These are phyloP conservation scores for Tricholoma matsutake DNA, from an alignment of 768 basidiomycete genomes.

Conservation along the genomic window DNA sequence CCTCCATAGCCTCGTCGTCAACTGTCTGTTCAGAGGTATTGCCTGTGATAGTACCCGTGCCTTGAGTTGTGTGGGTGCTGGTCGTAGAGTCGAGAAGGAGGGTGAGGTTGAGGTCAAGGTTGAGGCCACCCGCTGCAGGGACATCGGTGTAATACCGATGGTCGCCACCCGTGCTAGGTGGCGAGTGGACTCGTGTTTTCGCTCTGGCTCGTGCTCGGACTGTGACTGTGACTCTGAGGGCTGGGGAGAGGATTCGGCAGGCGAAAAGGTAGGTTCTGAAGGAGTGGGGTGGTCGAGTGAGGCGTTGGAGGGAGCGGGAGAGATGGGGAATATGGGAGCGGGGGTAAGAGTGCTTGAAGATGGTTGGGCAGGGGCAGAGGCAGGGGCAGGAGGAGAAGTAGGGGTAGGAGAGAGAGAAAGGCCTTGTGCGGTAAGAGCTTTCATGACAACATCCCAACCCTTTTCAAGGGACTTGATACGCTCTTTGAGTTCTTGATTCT, in stretches of 20 bases:
- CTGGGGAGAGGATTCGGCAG: constrained; percentile 23
- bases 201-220: constrained; percentile 22
- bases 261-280: constrained; percentile 31
- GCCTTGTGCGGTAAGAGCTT: constrained; percentile 68
- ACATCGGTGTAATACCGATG: constrained; percentile 60
- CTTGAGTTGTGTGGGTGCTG: constrained; percentile 19
- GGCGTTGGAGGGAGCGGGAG: constrained; percentile 31
- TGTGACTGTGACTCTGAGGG: constrained; percentile 15
- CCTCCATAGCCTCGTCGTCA: constrained; percentile 62
- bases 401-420: constrained; percentile 45
- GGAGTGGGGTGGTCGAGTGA: constrained; percentile 30
- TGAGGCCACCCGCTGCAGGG: constrained; percentile 93
- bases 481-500: constrained; percentile 75
- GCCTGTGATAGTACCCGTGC: constrained; percentile 17
- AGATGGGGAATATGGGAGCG: constrained; percentile 33
- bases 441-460: constrained; percentile 79
- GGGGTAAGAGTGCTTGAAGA: constrained; percentile 19
- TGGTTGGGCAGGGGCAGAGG: constrained; percentile 22
- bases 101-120: constrained; percentile 31
- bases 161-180: constrained; percentile 98
- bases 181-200: constrained; percentile 72
- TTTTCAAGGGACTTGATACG: constrained; percentile 75
- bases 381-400: constrained; percentile 19
- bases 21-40: constrained; percentile 13
- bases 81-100: constrained; percentile 15